A percentile compares a stretch with the other conserved stretches of the same genome.
phyloP scores from a whole-genome alignment of 768 basidiomycete species.

The Tylopilus sp. region DNA sequence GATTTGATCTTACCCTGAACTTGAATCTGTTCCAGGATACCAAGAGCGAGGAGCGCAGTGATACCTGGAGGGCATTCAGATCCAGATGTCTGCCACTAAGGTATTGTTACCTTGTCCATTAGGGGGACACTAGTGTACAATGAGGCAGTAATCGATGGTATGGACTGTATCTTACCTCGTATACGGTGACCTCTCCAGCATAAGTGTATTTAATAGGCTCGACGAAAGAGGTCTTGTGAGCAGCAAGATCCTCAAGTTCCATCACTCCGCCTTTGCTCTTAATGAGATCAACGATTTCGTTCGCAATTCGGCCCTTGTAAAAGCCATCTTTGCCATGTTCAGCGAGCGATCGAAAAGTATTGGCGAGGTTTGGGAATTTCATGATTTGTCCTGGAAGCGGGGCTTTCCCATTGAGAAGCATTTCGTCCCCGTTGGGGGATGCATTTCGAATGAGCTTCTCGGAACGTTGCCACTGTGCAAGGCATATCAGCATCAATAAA shows the following conservation, averaged over 20 bases:
- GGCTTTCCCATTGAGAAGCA: slow-evolving; percentile 81
- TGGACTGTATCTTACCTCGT: slow-evolving; percentile 60
- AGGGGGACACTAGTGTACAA: slow-evolving; percentile 71
- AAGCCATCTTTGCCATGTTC: slow-evolving; percentile 87
- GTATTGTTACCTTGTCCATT: slow-evolving; percentile 77
- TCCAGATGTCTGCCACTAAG: background rate
- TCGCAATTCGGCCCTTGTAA: slow-evolving; percentile 87
- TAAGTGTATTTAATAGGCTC: slow-evolving; percentile 93
- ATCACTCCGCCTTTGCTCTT: slow-evolving; percentile 88
- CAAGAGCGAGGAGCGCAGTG: slow-evolving; percentile 88
- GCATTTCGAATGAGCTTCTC: slow-evolving; percentile 75
- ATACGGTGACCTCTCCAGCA: slow-evolving; percentile 78
- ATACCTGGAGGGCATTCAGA: slow-evolving; percentile 46
- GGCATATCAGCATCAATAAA: slow-evolving; percentile 4
- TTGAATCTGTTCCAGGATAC: slow-evolving; percentile 87
- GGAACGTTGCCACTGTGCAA: slow-evolving; percentile 41
- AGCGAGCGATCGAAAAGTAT: slow-evolving; percentile 78
- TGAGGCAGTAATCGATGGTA: background rate
- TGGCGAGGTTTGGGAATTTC: slow-evolving; percentile 75
- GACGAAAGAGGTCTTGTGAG: slow-evolving; percentile 73
- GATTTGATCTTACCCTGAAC: slow-evolving; percentile 65
- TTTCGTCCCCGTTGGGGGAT: slow-evolving; percentile 81
- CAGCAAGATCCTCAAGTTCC: slow-evolving; percentile 90
- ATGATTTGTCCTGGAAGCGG: slow-evolving; percentile 85
- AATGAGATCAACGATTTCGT: slow-evolving; percentile 85